Percentiles rank a stretch among this genome's conserved stretches.
Conservation (phyloP, 1,284 basidiomycete genomes). For the Moesziomyces sp. region DNA sequence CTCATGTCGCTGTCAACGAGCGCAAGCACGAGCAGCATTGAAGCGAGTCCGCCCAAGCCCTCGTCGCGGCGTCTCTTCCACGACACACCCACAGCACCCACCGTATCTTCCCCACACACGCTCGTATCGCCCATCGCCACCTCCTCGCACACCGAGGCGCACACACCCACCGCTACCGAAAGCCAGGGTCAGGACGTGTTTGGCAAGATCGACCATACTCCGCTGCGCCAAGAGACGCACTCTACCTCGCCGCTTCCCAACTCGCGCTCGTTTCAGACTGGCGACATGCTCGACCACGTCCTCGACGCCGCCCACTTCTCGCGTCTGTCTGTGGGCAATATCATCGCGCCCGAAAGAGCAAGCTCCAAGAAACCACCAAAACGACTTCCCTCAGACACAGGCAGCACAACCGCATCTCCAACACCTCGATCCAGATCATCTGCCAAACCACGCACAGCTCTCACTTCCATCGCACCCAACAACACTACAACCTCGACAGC, state of each 20-base stretch:
- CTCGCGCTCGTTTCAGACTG: conserved; percentile 36
- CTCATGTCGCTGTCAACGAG: conserved; percentile 24
- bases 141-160: conserved; percentile 5
- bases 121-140: conserved; percentile 21
- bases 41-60: conserved; percentile 16
- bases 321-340: conserved; percentile 36
- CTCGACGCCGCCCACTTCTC: conserved; percentile 25
- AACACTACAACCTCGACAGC: not conserved
- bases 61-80: conserved; percentile 40
- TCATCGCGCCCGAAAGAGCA: conserved; percentile 37
- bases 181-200: conserved; percentile 29
- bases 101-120: not conserved
- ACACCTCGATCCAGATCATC: conserved; percentile 27
- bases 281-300: conserved; percentile 39
- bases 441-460: conserved; percentile 11
- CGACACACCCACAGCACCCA: conserved; percentile 23
- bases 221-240: conserved; percentile 35
- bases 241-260: conserved; percentile 46
- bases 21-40: conserved; percentile 30
- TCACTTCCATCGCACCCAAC: conserved; percentile 26
- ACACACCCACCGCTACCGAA: conserved; percentile 16
- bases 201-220: conserved; percentile 43
- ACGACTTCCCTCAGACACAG: conserved; percentile 17
- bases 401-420: conserved; percentile 32
- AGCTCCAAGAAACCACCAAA: conserved; percentile 40